These are phyloP conservation scores for Posidonia australis DNA, from an alignment of 106 monocot species.

Conservation along the genomic window DNA sequence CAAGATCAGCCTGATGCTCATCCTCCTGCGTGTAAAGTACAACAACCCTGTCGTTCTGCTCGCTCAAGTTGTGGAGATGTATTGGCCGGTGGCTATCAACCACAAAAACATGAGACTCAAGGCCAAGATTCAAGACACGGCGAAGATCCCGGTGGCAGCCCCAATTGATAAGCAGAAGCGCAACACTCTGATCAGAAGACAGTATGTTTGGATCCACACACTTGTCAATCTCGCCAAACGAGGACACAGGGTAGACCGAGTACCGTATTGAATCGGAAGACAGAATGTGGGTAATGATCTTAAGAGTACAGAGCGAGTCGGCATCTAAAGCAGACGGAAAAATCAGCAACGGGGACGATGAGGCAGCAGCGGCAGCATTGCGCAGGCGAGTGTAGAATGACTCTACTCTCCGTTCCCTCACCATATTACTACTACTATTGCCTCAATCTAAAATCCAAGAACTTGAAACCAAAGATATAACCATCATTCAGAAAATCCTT, in stretches of 20 bases:
- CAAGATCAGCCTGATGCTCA: slow-evolving; percentile 63
- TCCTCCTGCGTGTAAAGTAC: slow-evolving; percentile 70
- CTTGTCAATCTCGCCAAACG: slow-evolving; percentile 36
- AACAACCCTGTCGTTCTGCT: slow-evolving; percentile 49
- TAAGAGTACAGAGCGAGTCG: slow-evolving; percentile 66
- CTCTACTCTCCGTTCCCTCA: slow-evolving; percentile 41
- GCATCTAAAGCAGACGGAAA: slow-evolving; percentile 75
- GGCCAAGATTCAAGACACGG: slow-evolving; percentile 31
- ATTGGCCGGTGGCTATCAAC: slow-evolving; percentile 83
- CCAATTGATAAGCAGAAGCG: slow-evolving; percentile 69
- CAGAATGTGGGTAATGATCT: slow-evolving; percentile 60
- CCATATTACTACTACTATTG: slow-evolving; percentile 13
- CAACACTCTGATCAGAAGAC: slow-evolving; percentile 17
- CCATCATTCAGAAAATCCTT: too few relatives aligned
- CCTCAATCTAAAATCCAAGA: too few relatives aligned
- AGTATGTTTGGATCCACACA: slow-evolving; percentile 20
- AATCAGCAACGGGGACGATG: slow-evolving; percentile 59
- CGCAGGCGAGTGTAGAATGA: slow-evolving; percentile 53
- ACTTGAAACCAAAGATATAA: too few relatives aligned
- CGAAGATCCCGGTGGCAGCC: slow-evolving; percentile 67
- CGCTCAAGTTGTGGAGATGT: slow-evolving; percentile 78
- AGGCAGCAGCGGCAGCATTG: slow-evolving; percentile 33
- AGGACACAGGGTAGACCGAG: slow-evolving; percentile 75
- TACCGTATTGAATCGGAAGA: slow-evolving; percentile 70
- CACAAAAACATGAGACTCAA: slow-evolving; percentile 34